Evolutionary conservation across 1,139 yeast species (phyloP).

Genomic region (Candida labiduridarum): DNA sequence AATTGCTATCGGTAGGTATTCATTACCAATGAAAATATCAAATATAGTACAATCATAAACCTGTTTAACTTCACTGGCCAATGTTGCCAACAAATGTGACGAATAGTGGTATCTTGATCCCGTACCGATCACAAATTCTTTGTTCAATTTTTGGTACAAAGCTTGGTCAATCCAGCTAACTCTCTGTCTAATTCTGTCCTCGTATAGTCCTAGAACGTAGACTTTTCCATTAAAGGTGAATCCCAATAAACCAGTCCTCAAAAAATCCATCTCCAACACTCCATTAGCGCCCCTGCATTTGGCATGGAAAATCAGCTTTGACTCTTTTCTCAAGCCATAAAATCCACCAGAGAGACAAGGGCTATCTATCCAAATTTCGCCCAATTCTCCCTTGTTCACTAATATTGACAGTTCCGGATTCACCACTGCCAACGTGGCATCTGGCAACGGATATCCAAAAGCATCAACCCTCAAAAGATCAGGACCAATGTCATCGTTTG

Average conservation of each 20-base stretch:
- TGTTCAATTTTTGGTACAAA: constrained; percentile 31
- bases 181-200: constrained; percentile 84
- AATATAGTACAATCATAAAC: constrained; percentile 91
- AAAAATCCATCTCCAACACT: constrained; percentile 69
- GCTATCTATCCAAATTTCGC: constrained; percentile 96
- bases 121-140: constrained; percentile 36
- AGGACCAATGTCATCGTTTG: constrained; percentile 53
- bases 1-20: constrained; percentile 82
- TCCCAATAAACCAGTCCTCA: constrained; percentile 90
- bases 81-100: constrained; percentile 77
- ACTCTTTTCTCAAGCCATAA: constrained; percentile 70
- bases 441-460: constrained; percentile 93
- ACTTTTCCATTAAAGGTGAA: constrained; percentile 86
- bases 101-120: constrained; percentile 74
- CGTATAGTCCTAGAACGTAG: constrained; percentile 85
- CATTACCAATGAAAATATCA: constrained; percentile 82
- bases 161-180: constrained; percentile 64
- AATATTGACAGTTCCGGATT: constrained; percentile 84
- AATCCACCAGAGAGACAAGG: constrained; percentile 89
- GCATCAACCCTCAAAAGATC: constrained; percentile 75
- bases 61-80: constrained; percentile 80
- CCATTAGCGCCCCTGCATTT: constrained; percentile 74
- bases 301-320: constrained; percentile 80
- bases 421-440: constrained; percentile 89
- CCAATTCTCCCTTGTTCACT: constrained; percentile 77